Evolutionary conservation across 768 basidiomycete genomes (phyloP).

Genomic region (Psilocybe subaeruginosa): DNA sequence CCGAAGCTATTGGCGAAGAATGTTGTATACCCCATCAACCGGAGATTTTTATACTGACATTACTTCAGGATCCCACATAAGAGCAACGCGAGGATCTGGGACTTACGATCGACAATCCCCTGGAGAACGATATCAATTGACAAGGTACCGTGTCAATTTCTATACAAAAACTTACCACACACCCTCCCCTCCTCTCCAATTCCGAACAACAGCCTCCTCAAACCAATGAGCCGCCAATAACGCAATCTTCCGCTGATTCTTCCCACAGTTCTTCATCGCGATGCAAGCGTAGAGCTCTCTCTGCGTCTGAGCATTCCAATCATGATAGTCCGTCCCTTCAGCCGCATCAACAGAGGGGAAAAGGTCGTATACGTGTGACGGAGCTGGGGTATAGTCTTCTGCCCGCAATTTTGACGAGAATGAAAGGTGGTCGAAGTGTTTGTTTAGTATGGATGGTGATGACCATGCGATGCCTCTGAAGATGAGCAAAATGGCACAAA

Average conservation of each 20-base stretch:
- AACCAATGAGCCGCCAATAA: slow-evolving; percentile 33
- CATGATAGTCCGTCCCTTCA: slow-evolving; percentile 23
- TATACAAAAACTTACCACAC: slow-evolving; percentile 27
- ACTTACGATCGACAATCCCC: slow-evolving; percentile 31
- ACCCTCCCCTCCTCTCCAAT: slow-evolving; percentile 30
- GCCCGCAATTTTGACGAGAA: background rate
- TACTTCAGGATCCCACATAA: background rate
- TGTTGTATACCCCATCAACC: slow-evolving; percentile 26
- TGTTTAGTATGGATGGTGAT: background rate
- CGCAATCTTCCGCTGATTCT: slow-evolving; percentile 36
- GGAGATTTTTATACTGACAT: slow-evolving; percentile 27
- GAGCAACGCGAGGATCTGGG: background rate
- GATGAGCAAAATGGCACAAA: background rate
- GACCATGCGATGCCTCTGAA: background rate
- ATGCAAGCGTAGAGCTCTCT: slow-evolving; percentile 30
- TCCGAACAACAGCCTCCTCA: slow-evolving; percentile 23
- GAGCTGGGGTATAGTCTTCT: background rate
- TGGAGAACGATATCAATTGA: background rate
- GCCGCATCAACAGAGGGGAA: slow-evolving; percentile 19
- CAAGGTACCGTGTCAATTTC: background rate
- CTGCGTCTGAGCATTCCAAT: slow-evolving; percentile 28
- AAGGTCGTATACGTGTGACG: slow-evolving; percentile 7
- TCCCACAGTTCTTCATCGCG: slow-evolving; percentile 26
- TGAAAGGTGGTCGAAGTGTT: background rate
- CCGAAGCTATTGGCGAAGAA: slow-evolving; percentile 28